Evolutionary conservation across 83 land plant species (phyloP).

Genomic region (Thuja plicata): DNA sequence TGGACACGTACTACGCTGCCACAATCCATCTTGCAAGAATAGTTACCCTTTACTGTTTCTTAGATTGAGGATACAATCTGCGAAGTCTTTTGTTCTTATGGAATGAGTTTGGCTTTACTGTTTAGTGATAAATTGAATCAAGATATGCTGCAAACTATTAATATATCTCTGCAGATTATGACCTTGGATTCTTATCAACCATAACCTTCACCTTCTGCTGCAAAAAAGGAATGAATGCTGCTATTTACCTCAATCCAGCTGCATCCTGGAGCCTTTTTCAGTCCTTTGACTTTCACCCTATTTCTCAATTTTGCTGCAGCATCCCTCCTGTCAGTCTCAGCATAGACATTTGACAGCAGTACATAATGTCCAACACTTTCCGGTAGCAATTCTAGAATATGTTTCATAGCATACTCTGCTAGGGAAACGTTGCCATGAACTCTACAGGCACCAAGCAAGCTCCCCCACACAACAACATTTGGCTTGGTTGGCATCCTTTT

Average conservation of each 20-base stretch:
- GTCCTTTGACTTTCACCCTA: slow-evolving; percentile 6
- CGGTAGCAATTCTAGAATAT: slow-evolving; percentile 10
- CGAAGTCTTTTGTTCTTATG: not conserved
- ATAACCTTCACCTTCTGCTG: not conserved
- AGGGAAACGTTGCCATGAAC: slow-evolving; percentile 26
- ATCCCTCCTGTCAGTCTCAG: slow-evolving; percentile 25
- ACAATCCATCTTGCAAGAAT: not conserved
- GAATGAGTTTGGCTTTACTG: not conserved
- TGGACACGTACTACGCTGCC: not conserved
- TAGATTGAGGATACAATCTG: not conserved
- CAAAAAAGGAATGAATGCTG: slow-evolving; percentile 3
- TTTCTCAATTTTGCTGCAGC: slow-evolving; percentile 25
- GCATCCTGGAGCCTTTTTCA: slow-evolving; percentile 27
- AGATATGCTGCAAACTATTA: not conserved
- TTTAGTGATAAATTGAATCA: not conserved
- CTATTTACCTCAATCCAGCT: slow-evolving; percentile 14
- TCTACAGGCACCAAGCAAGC: slow-evolving; percentile 30
- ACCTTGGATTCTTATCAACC: not conserved
- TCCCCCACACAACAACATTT: slow-evolving; percentile 26
- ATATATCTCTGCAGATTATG: not conserved
- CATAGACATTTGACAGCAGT: slow-evolving; percentile 21
- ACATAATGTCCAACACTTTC: slow-evolving; percentile 19
- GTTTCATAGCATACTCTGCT: slow-evolving; percentile 17
- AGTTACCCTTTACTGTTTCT: not conserved
- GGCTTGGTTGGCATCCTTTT: slow-evolving; percentile 27